Base-by-base conservation (phyloP, 2,329 filamentous ascomycete genomes). In the Colletotrichum siamense region DNA sequence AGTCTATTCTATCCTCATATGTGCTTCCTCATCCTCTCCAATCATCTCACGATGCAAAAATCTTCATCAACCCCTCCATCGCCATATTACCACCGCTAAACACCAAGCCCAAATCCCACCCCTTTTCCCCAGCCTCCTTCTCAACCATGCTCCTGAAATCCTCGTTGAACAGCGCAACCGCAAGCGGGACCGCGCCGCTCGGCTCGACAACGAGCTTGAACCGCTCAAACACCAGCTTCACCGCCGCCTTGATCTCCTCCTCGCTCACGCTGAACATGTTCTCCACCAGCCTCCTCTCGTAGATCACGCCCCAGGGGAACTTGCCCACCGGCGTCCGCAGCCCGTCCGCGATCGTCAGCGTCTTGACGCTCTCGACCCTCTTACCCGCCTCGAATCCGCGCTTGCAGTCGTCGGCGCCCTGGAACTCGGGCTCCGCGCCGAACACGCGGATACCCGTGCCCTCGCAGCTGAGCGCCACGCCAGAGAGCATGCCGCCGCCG, bases 181-280 rank as follows among this genome's bases (percentile, higher is more conserved):
- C 97, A 76, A 99, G 84, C 2, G 92, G 92, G n/a, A 98, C 96
- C 4, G 93, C 95, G 1, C 94, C 92, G 84, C 94, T 96, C 26
- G 96, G 96, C 88, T 99, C 96, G 15, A 98, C 92, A 26, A 98
- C 92, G 63, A 98, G 87, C 91, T 99, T 98, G 89, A 97, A 92
- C 74, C 96, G 88, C 90, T 99, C 96, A 77, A 96, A 87, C 39
- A 98, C 94, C 77, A 99, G 85, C 77, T 90, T 87, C 91, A 98
- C 90, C 15, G 96, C 94, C 26, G 88, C 89, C 81, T 91, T 90
- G 83, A 99, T 98, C 88, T 98, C 92, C 71, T 93, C 92, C 84
- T 99, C 96, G 1, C 89, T 92, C 2, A 98, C 96, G 71, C 91
- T 90, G 85, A 91, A 92, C 80, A 98, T 91, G 1, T 91, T 93